Evolutionary conservation across 202 grass and related monocot genomes (phyloP).

Genomic region (Carex sylvatica): DNA sequence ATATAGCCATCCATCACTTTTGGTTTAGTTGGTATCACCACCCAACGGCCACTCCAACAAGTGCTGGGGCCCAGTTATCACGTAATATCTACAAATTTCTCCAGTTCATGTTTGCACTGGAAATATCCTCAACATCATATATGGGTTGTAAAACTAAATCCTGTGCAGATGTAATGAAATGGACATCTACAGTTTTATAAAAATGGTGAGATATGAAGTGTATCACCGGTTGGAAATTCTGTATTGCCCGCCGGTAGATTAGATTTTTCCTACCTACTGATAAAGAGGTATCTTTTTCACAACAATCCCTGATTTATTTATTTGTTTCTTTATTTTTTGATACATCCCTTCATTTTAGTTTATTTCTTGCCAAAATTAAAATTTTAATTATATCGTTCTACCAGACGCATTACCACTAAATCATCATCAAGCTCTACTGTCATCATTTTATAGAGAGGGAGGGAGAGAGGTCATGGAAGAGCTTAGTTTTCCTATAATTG

Average conservation of each 20-base stretch:
- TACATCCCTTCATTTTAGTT: slow-evolving; percentile 10
- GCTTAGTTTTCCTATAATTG: slow-evolving; percentile 42
- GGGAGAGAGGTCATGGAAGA: slow-evolving; percentile 21
- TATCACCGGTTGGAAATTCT: not conserved
- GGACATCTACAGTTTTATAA: not conserved
- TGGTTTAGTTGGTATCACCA: slow-evolving; percentile 26
- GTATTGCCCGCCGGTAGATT: slow-evolving; percentile 9
- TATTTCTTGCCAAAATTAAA: not conserved
- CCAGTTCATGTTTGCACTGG: not conserved
- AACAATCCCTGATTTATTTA: slow-evolving; percentile 10
- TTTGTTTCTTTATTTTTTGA: slow-evolving; percentile 15
- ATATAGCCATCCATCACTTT: slow-evolving; percentile 11
- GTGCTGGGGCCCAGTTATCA: slow-evolving; percentile 14
- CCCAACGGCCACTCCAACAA: slow-evolving; percentile 27
- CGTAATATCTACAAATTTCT: slow-evolving; percentile 21
- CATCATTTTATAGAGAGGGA: not conserved
- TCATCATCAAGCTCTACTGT: slow-evolving; percentile 13
- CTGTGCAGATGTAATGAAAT: not conserved
- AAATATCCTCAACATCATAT: not conserved
- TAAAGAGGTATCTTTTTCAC: not conserved
- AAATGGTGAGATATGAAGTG: slow-evolving; percentile 1
- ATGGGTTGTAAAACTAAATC: not conserved
- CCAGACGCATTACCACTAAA: slow-evolving; percentile 27
- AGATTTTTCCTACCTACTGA: slow-evolving; percentile 30
- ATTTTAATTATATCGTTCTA: slow-evolving; percentile 28